Percentiles rank a stretch among this genome's conserved stretches.
These are phyloP conservation scores for Colletotrichum cordylinicola DNA, from an alignment of 2,329 filamentous ascomycete genomes.

Conservation along the genomic window DNA sequence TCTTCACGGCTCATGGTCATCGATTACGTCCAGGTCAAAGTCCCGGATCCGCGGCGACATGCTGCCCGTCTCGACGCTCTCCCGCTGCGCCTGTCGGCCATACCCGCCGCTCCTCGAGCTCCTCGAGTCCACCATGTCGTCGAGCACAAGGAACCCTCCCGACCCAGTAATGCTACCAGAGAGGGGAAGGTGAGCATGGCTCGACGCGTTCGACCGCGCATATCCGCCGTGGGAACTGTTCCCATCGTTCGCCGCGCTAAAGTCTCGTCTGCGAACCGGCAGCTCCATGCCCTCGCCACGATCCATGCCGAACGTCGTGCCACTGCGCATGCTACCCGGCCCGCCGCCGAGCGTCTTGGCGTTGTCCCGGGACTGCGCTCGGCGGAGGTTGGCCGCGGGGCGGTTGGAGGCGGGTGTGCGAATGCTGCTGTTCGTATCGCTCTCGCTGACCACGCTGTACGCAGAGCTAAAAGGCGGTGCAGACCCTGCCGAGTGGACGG, in stretches of 20 bases:
- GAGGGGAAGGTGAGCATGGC: conserved; percentile 21
- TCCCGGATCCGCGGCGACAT: conserved; percentile 38
- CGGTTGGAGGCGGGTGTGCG: conserved; percentile 26
- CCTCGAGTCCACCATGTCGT: conserved; percentile 29
- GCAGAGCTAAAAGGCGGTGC: conserved; percentile 31
- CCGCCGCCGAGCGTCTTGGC: background rate
- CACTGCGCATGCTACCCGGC: conserved; percentile 16
- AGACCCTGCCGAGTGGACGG: conserved; percentile 23
- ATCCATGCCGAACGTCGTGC: conserved; percentile 22
- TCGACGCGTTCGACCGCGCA: conserved; percentile 14
- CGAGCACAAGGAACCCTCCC: conserved; percentile 28
- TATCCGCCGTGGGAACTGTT: conserved; percentile 15
- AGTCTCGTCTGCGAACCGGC: conserved; percentile 21
- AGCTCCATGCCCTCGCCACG: conserved; percentile 31
- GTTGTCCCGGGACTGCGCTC: conserved; percentile 24
- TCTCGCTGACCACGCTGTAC: conserved; percentile 33
- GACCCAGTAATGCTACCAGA: conserved; percentile 9
- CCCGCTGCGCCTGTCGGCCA: conserved; percentile 10
- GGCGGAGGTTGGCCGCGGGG: background rate
- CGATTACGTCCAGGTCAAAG: conserved; percentile 42
- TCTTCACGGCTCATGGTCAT: conserved; percentile 31
- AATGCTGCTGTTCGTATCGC: conserved; percentile 31
- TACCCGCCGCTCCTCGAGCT: conserved; percentile 6
- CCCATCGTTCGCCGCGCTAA: conserved; percentile 4
- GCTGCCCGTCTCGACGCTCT: conserved; percentile 26